Conservation (phyloP, 2,329 filamentous ascomycete species). For the Arthrobotrys megalospora region DNA sequence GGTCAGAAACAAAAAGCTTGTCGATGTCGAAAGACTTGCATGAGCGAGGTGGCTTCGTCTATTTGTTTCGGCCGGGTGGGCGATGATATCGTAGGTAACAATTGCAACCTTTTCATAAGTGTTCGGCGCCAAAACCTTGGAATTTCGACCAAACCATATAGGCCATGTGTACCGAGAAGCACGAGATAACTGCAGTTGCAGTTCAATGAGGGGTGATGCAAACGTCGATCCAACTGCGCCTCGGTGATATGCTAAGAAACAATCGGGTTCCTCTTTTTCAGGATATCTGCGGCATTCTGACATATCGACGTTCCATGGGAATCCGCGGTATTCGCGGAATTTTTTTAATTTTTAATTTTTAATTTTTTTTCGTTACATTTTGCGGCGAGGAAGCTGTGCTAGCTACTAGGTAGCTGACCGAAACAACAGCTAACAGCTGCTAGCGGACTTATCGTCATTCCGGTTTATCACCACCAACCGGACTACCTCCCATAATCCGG, state of each 20-base stretch:
- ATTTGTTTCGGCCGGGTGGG: background rate
- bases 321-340: no score
- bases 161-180: background rate
- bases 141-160: background rate
- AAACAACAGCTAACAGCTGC: background rate
- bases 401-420: background rate
- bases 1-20: background rate
- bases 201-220: background rate
- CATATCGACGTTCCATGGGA: no score
- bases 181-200: background rate
- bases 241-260: background rate
- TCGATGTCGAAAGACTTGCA: conserved; percentile 23
- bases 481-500: conserved; percentile 10
- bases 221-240: conserved; percentile 38
- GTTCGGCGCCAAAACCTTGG: conserved; percentile 11
- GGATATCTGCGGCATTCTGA: no score
- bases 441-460: no score
- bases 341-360: no score
- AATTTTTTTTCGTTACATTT: no score
- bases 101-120: conserved; percentile 7
- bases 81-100: no score
- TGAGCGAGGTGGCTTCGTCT: background rate
- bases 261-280: background rate
- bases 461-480: background rate
- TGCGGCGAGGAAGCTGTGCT: background rate